Base-by-base conservation (phyloP, 805 yeast genomes). In the Peterozyma toletana region DNA sequence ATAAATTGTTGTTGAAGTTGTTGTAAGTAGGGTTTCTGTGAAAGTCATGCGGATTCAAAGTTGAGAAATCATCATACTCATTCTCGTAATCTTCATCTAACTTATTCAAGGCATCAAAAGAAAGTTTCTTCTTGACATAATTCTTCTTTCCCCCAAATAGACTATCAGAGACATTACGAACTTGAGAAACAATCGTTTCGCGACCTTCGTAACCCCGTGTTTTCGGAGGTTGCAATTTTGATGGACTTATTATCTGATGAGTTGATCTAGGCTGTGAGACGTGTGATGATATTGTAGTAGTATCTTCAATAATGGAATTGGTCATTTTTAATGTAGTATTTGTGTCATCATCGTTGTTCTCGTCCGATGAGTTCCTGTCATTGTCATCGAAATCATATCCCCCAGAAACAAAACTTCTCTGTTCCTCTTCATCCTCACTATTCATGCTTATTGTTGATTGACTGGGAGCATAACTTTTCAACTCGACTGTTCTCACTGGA, bases 91-190 rank as follows among this genome's bases (percentile, higher is more conserved):
- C 31, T 31, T 31, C 34, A 31, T 31, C 34, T 31, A 31, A 9
- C 13, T 11, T 13, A 31, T 33, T 40, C 30, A 44, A 33, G 2
- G 46, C 39, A 3, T 21, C 47, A 34, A 40, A 40, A 3, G 47
- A 44, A 11, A 44, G 35, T 38, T 44, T 44, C 37, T 40, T 40
- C 15, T 27, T 41, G n/a, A 40, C 33, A 37, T 44, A 44, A 13
- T 36, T 39, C 36, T 37, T 37, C 17, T 40, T 41, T 2, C 40
- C 37, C 13, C 40, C 44, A 15, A 44, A 44, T 6, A 44, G 33
- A 18, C 37, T 44, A 30, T 38, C 40, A 7, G 44, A 40, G n/a
- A 44, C 47, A 17, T 44, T 40, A 11, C 47, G 31, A 10, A 44
- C 47, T 15, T 44, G 47, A 10, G 47, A 44, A 15, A 29, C 37